phyloP scores from a whole-genome alignment of 2,329 filamentous ascomycete species.

The Colletotrichum sp. region DNA sequence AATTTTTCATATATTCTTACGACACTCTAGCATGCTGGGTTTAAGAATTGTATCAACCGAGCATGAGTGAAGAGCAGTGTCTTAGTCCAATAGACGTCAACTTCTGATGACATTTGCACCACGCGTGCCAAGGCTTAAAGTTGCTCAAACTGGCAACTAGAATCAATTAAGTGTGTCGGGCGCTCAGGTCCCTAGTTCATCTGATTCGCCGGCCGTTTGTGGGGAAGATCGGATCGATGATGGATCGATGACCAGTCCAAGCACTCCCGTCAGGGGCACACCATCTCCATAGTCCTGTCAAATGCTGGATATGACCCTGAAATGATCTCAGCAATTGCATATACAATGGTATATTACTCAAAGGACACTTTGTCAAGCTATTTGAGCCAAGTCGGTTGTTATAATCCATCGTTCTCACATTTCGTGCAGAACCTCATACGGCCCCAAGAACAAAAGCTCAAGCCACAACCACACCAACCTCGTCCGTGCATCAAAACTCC shows the following conservation, averaged over 20 bases:
- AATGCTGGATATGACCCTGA: background rate
- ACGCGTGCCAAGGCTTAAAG: background rate
- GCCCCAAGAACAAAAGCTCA: background rate
- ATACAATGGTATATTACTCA: background rate
- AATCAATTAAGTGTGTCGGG: background rate
- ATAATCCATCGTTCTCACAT: background rate
- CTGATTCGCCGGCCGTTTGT: background rate
- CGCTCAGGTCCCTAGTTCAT: background rate
- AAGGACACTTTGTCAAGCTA: background rate
- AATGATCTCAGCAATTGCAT: background rate
- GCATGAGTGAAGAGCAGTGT: background rate
- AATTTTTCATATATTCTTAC: too few relatives aligned
- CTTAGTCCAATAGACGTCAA: background rate
- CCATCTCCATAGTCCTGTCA: background rate
- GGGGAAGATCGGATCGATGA: background rate
- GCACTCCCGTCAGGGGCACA: background rate
- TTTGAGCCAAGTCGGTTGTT: background rate
- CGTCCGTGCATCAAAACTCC: background rate
- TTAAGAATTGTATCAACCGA: background rate
- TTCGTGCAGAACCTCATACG: background rate
- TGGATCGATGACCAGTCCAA: background rate
- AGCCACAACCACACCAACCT: background rate
- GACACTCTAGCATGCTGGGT: background rate
- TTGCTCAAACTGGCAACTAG: background rate
- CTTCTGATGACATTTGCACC: background rate